Conservation (phyloP, 2,329 filamentous ascomycete species). For the Septoria linicola region DNA sequence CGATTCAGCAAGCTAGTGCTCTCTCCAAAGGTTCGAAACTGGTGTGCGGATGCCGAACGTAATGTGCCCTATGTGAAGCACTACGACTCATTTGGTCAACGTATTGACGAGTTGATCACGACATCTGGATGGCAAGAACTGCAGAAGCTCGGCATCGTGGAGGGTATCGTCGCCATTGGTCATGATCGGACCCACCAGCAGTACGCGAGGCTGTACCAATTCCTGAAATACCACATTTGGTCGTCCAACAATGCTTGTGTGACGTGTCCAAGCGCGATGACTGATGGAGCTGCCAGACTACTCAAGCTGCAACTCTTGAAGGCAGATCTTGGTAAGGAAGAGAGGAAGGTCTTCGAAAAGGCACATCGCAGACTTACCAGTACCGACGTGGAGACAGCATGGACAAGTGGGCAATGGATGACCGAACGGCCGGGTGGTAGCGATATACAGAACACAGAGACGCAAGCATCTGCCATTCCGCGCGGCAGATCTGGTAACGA, state of each 20-base stretch:
- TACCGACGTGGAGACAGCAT: slow-evolving; percentile 53
- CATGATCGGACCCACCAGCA: slow-evolving; percentile 54
- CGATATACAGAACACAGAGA: slow-evolving; percentile 66
- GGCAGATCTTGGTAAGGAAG: slow-evolving; percentile 2
- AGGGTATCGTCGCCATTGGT: slow-evolving; percentile 60
- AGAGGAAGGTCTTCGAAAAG: slow-evolving; percentile 18
- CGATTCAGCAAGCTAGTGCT: slow-evolving; percentile 5
- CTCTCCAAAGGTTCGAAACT: not conserved
- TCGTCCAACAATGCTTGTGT: slow-evolving; percentile 19
- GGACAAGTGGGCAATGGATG: slow-evolving; percentile 78
- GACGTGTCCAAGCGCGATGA: slow-evolving; percentile 25
- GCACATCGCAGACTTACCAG: slow-evolving; percentile 54
- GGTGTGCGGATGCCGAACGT: slow-evolving; percentile 61
- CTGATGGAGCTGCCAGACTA: slow-evolving; percentile 22
- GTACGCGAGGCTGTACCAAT: slow-evolving; percentile 19
- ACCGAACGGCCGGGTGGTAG: slow-evolving; percentile 68
- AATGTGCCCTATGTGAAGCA: slow-evolving; percentile 63
- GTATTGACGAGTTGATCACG: slow-evolving; percentile 60
- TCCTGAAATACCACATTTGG: slow-evolving; percentile 24
- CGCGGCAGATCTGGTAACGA: not conserved
- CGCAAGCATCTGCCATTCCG: slow-evolving; percentile 1
- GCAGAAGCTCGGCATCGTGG: slow-evolving; percentile 58
- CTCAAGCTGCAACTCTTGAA: not conserved
- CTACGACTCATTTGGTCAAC: slow-evolving; percentile 43
- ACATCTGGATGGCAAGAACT: slow-evolving; percentile 65